Evolutionary conservation across 2,329 filamentous ascomycete species (phyloP).

Genomic region (Cryphonectria naterciae): DNA sequence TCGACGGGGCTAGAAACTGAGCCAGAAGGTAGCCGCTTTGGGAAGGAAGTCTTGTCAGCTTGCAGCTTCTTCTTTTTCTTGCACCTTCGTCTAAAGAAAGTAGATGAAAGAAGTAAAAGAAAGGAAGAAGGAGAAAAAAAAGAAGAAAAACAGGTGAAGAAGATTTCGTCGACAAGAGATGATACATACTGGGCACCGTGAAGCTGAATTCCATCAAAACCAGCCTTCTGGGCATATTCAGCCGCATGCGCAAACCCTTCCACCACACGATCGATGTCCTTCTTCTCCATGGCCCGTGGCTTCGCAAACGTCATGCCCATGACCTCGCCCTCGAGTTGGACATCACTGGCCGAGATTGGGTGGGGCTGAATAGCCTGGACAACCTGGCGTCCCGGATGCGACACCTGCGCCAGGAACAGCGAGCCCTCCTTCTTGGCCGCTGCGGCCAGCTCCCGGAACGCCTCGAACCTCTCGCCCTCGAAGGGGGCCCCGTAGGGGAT

Average conservation of each 20-base stretch:
- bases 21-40: conserved; percentile 48
- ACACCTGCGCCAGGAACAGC: conserved; percentile 64
- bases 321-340: conserved; percentile 42
- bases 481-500: conserved; percentile 57
- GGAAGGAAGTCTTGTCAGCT: not conserved
- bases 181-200: conserved; percentile 47
- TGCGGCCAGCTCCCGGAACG: conserved; percentile 59
- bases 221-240: conserved; percentile 60
- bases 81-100: too few species aligned
- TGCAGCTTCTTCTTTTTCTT: too few species aligned
- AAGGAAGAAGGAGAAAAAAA: too few species aligned
- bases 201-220: conserved; percentile 52
- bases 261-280: conserved; percentile 57
- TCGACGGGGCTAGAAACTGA: conserved; percentile 44
- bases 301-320: conserved; percentile 56
- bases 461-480: conserved; percentile 63
- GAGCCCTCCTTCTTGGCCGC: conserved; percentile 61
- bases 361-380: conserved; percentile 38
- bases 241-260: conserved; percentile 61
- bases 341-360: conserved; percentile 46
- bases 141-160: too few species aligned
- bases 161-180: too few species aligned
- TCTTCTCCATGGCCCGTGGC: conserved; percentile 53
- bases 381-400: conserved; percentile 64
- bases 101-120: too few species aligned